A percentile compares a stretch with the other conserved stretches of the same genome.
These are phyloP conservation scores for Candida ulmi DNA, from an alignment of 805 yeast genomes.

Conservation along the genomic window DNA sequence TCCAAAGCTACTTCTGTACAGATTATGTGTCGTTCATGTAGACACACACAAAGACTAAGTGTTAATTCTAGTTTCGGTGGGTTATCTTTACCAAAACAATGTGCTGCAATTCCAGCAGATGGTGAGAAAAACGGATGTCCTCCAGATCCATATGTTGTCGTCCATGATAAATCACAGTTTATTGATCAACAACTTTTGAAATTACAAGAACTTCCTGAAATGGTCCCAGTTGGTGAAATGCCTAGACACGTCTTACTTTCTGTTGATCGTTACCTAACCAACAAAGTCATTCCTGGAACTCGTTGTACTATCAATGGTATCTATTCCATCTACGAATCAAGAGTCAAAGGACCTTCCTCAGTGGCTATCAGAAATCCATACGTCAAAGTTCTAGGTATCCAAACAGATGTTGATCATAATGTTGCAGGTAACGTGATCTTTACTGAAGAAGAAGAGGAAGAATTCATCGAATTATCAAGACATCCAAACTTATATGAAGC, in stretches of 20 bases:
- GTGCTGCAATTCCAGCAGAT: slow-evolving; percentile 52
- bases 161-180: slow-evolving; percentile 90
- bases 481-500: slow-evolving; percentile 79
- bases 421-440: slow-evolving; percentile 57
- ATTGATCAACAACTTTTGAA: slow-evolving; percentile 93
- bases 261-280: slow-evolving; percentile 85
- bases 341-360: slow-evolving; percentile 47
- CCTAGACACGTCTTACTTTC: slow-evolving; percentile 88
- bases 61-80: slow-evolving; percentile 68
- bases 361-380: slow-evolving; percentile 95
- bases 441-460: slow-evolving; percentile 92
- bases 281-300: slow-evolving; percentile 91
- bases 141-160: slow-evolving; percentile 85
- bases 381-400: slow-evolving; percentile 79
- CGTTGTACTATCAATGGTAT: slow-evolving; percentile 89
- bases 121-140: slow-evolving; percentile 66
- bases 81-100: slow-evolving; percentile 58
- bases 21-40: slow-evolving; percentile 82
- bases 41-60: slow-evolving; percentile 64
- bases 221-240: slow-evolving; percentile 98
- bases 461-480: slow-evolving; percentile 74
- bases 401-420: slow-evolving; percentile 72
- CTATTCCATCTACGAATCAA: slow-evolving; percentile 83
- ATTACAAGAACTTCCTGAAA: slow-evolving; percentile 95
- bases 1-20: slow-evolving; percentile 84